Conservation (phyloP, 2,329 filamentous ascomycete species). For the Rutstroemia sydowiana region DNA sequence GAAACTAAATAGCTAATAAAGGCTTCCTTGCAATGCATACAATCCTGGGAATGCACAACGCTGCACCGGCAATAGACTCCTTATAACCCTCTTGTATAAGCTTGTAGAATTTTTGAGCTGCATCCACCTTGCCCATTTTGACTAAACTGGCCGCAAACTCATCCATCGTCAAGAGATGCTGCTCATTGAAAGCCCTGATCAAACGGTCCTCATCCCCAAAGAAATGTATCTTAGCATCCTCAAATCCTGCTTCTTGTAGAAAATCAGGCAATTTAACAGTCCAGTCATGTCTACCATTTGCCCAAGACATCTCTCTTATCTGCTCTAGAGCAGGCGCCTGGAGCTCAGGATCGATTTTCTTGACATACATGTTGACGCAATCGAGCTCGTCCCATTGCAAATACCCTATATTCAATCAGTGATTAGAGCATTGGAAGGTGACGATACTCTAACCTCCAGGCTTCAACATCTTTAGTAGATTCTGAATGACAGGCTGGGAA, state of each 20-base stretch:
- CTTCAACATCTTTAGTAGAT: slow-evolving; percentile 1
- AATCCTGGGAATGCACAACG: neutral
- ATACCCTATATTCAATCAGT: neutral
- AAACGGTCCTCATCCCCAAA: neutral
- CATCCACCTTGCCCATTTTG: neutral
- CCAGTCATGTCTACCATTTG: neutral
- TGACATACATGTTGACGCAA: neutral
- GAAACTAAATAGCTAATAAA: too few species aligned
- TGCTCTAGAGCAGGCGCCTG: neutral
- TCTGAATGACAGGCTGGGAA: neutral
- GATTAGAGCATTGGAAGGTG: too few species aligned
- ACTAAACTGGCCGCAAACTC: neutral
- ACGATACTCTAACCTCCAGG: neutral
- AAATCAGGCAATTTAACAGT: neutral
- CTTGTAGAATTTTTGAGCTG: neutral
- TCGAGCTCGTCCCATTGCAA: slow-evolving; percentile 4
- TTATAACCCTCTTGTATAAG: neutral
- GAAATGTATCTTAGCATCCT: neutral
- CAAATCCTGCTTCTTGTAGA: neutral
- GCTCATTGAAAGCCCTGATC: neutral
- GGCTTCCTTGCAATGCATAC: neutral
- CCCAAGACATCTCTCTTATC: neutral
- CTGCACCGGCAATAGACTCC: neutral
- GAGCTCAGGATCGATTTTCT: neutral
- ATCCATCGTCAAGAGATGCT: slow-evolving; percentile 1